Base-by-base conservation (phyloP, 2,329 filamentous ascomycete species). In the Xylariaceae sp. region DNA sequence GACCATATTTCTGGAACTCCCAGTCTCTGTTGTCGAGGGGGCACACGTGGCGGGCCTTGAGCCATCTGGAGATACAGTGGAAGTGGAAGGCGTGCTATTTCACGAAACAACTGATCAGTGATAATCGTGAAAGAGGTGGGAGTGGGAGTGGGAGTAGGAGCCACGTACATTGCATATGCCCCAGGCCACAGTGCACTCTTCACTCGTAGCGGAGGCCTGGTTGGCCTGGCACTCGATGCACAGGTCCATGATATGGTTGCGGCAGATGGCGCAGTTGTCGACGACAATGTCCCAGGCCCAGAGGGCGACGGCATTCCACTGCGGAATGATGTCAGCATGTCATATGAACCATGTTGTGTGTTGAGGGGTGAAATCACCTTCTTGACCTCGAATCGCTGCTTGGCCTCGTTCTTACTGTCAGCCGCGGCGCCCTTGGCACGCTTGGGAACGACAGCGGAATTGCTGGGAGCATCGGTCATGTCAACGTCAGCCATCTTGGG, bases 221-320 rank as follows among this genome's bases (percentile, higher is more conserved):
- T 99, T 99, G 49, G 94, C 94, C 75, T 99, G 94, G 68, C 94
- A 99, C 68, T 99, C 94, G 63, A 99, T 99, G 71, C 94, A 99
- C 27, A 99, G 79, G 71, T 99, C 94, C 94, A 99, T 99, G 71
- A 99, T 99, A 71, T 99, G 94, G 70, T 99, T 99, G 68, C 94
- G 83, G 78, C 94, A 99, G 68, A 99, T 99, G 63, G 94, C 94
- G 69, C 94, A 99, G 80, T 99, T 99, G 74, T 99, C 94, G 54
- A 99, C 94, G 31, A 97, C 91, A 52, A 99, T 99, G 68, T 99
- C 94, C 94, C 94, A 99, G 0, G 94, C 94, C 94, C 94, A 99
- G 2, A 99, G 80, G 38, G 94, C 91, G 45, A 99, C 94, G 0
- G 94, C 94, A 64, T 97, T 97, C 94, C 94, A 99, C 92, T 96